Evolutionary conservation across 2,329 filamentous ascomycete genomes (phyloP).

Genomic region (Xylariaceae sp.): DNA sequence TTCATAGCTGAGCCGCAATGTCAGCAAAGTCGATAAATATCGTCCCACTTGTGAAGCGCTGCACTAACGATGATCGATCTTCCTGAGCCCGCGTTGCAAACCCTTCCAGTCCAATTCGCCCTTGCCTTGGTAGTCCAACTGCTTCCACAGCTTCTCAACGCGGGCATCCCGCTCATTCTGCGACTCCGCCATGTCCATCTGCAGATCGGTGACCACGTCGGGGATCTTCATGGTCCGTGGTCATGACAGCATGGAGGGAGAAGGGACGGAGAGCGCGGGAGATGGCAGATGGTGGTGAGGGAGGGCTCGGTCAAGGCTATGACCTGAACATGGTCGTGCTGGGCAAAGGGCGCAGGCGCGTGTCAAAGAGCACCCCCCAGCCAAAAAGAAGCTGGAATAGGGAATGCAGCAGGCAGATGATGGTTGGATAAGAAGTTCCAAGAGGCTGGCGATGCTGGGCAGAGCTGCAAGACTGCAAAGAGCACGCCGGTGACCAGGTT

Average conservation of each 20-base stretch:
- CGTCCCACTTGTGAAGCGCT: background rate
- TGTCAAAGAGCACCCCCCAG: background rate
- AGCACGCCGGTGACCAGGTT: background rate
- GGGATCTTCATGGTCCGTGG: slow-evolving; percentile 42
- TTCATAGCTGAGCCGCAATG: slow-evolving; percentile 57
- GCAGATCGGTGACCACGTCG: slow-evolving; percentile 48
- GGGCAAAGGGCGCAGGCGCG: background rate
- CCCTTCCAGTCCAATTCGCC: slow-evolving; percentile 81
- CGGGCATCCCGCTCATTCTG: slow-evolving; percentile 75
- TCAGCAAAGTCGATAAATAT: slow-evolving; percentile 8
- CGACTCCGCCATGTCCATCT: slow-evolving; percentile 70
- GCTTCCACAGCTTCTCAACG: slow-evolving; percentile 78
- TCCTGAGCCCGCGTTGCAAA: slow-evolving; percentile 77
- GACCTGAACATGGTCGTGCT: slow-evolving; percentile 14
- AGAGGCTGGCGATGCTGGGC: no score
- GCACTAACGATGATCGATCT: slow-evolving; percentile 83
- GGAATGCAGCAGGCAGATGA: no score
- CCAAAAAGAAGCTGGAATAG: no score
- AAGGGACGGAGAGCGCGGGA: slow-evolving; percentile 11
- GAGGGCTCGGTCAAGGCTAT: slow-evolving; percentile 24
- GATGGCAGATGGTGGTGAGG: slow-evolving; percentile 11
- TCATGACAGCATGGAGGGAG: slow-evolving; percentile 35
- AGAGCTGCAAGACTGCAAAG: no score
- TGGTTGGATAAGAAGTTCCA: background rate
- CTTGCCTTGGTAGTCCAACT: slow-evolving; percentile 70